Percentiles rank a stretch among this genome's conserved stretches.
Conservation (phyloP, 2,329 filamentous ascomycete genomes). For the Mycosphaerelloides madeirae region DNA sequence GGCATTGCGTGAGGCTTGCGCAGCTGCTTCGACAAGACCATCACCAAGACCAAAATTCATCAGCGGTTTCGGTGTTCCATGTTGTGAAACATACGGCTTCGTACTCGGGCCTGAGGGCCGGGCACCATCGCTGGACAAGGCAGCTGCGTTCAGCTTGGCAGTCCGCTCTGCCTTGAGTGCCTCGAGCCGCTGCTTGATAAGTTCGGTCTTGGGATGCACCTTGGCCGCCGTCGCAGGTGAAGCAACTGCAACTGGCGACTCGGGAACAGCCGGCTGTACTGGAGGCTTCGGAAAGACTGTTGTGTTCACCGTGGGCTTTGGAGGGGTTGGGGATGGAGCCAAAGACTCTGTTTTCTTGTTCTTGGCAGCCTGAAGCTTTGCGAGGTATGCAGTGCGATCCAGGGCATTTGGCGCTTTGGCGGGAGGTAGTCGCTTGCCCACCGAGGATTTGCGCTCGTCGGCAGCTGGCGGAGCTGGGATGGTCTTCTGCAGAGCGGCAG, state of each 20-base stretch:
- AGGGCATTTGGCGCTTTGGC: slow-evolving; percentile 30
- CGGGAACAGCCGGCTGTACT: background rate
- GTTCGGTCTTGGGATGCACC: slow-evolving; percentile 52
- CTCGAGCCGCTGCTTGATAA: slow-evolving; percentile 74
- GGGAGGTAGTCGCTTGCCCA: slow-evolving; percentile 20
- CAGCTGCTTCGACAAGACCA: slow-evolving; percentile 11
- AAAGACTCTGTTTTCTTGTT: slow-evolving; percentile 47
- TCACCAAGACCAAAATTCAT: slow-evolving; percentile 9
- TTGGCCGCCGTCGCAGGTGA: slow-evolving; percentile 13
- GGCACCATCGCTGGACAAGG: slow-evolving; percentile 9
- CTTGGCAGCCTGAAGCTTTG: slow-evolving; percentile 69
- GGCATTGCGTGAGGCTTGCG: background rate
- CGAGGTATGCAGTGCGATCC: slow-evolving; percentile 71
- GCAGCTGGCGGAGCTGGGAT: background rate
- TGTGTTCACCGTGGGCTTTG: background rate
- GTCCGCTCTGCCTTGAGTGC: slow-evolving; percentile 51
- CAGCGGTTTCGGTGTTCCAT: no score
- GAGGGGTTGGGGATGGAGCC: slow-evolving; percentile 5
- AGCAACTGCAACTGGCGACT: slow-evolving; percentile 4
- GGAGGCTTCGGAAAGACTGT: slow-evolving; percentile 1
- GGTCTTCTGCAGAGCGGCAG: background rate
- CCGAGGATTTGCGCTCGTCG: slow-evolving; percentile 6
- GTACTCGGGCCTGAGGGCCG: background rate
- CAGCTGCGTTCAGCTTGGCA: slow-evolving; percentile 9
- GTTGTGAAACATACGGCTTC: background rate